Base-by-base conservation (phyloP, 371 early-diverging fungal species). In the Conidiobolus incongruus region DNA sequence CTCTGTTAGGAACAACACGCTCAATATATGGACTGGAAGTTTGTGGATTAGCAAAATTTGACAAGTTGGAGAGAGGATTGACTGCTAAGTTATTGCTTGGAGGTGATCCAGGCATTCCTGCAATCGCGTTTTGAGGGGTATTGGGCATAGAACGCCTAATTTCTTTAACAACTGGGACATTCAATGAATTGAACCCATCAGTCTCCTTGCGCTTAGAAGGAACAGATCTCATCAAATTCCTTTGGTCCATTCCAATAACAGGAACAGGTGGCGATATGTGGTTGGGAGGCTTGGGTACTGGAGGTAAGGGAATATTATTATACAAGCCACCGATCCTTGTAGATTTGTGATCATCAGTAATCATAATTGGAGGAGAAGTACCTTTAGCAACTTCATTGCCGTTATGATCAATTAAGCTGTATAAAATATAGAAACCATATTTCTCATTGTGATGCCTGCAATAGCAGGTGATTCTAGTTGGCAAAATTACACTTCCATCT, bases 291-390 rank as follows among this genome's bases (percentile, higher is more conserved):
- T 29, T 43, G 19, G 28, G 40, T 6, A 53, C 44, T 10, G 34
- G 26, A 16, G 48, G 45, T 13, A 38, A 42, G 21, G 52, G 8
- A 31, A 13, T 13, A 8, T 31, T 31, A 31, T 13, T 6, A 31
- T 8, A 13, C 13, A 8, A 8, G 8, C 31, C 8, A 13, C 13
- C 13, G 31, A 6, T 54, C 83, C n/a, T 84, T 45, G 70, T 75
- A 4, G 84, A 76, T 53, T 92, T 92, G 62, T 92, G 93, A 52
- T 92, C 93, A 50, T 92, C 93, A 1, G 93, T 92, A 42, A 92
- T 88, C 78, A 92, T 76, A 35, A 92, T 83, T 2, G 93, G 87
- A 1, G 90, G 83, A 8, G 90, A 84, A 50, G 79, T 66, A 28
- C 84, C 87, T 2, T 72, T 66, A 7, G 87, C 85, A 8, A 88